Base-by-base conservation (phyloP, 768 basidiomycete genomes). In the Pilatotrama ljubarskyi region DNA sequence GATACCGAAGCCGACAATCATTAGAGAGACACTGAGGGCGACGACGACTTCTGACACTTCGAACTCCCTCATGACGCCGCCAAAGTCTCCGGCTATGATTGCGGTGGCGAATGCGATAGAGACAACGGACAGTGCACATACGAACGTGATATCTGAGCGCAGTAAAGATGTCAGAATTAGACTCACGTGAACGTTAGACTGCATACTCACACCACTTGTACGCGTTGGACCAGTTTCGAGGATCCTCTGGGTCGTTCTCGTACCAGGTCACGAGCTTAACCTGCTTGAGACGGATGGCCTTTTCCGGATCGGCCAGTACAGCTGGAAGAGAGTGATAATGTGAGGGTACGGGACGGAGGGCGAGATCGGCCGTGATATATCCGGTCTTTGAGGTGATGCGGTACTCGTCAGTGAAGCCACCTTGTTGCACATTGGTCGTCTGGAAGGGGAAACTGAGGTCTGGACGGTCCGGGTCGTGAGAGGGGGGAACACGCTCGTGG, bases 241-340 rank as follows among this genome's bases (percentile, higher is more conserved):
- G 78, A 66, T 79, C 76, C 58, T 76, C 73, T 1, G 75, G 72
- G 48, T 78, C 78, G 57, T 74, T 66, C 18, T 69, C 71, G 50
- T 65, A 68, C 71, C 72, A 78, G 2, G 71, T 73, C 15, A 78
- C 76, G 41, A 78, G 66, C 51, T 73, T 68, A 54, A 73, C 62
- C 36, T 73, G 64, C 51, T 64, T 66, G 38, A 73, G 63, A 25
- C 58, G 66, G 5, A 69, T 64, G 13, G 71, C 76, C 51, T 76
- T 76, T 52, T 77, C 76, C 0, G 70, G 71, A 22, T 76, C 75
- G 2, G 65, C 65, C 2, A 70, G 59, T 5, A 63, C 61, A 1
- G 42, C 51, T 14, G 69, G 64, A 24, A 51, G 25, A 29, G 55
- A 24, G 50, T 67, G 59, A 48, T 69, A 26, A 36, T 58, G 61